Percentiles rank a stretch among this genome's conserved stretches.
Evolutionary conservation across 2,329 filamentous ascomycete species (phyloP).

Genomic region (Scedosporium minutisporum): DNA sequence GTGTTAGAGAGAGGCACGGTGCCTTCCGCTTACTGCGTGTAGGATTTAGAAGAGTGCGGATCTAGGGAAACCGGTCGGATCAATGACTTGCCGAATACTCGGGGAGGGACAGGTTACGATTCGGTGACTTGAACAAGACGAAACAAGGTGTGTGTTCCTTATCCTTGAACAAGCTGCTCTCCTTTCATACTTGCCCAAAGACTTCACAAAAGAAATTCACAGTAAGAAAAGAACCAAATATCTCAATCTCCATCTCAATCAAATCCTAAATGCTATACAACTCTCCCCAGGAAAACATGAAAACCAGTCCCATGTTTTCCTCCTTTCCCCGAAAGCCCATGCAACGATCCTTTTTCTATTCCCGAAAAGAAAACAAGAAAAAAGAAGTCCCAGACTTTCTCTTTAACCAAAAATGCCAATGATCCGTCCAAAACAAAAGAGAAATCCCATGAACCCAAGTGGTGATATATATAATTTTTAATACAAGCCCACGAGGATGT

Average conservation of each 20-base stretch:
- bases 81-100: no score
- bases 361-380: not conserved
- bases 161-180: no score
- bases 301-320: not conserved
- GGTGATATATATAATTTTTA: slow-evolving; percentile 16
- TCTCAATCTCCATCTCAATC: not conserved
- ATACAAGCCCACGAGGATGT: slow-evolving; percentile 51
- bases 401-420: not conserved
- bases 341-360: not conserved
- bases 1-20: no score
- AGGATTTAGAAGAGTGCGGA: no score
- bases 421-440: not conserved
- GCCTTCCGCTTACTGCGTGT: no score
- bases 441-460: not conserved
- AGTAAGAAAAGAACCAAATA: not conserved
- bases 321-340: not conserved
- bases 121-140: no score
- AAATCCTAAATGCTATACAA: not conserved
- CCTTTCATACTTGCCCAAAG: no score
- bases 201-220: not conserved
- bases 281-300: not conserved
- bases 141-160: no score
- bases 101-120: no score
- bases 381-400: not conserved
- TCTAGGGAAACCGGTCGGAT: no score